These are phyloP conservation scores for Excoecaria cochinchinensis DNA, from an alignment of 345 rosid genomes.

Conservation along the genomic window DNA sequence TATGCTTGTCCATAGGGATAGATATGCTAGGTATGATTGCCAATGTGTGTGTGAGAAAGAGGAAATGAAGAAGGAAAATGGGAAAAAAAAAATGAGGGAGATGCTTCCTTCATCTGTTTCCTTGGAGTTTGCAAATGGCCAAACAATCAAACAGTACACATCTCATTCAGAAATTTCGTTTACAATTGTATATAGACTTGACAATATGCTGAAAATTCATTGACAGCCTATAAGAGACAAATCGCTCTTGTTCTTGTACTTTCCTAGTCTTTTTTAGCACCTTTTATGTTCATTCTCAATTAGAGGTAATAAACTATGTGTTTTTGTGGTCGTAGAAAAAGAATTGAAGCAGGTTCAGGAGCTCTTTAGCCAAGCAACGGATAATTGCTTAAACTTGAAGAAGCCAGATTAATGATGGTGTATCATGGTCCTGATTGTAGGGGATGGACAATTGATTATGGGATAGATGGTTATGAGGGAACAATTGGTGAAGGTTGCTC, in stretches of 20 bases:
- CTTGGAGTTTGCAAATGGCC: too few species aligned
- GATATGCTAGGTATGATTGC: not conserved
- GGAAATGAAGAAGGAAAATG: not conserved
- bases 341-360: constrained; percentile 83
- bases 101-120: not conserved
- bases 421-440: not conserved
- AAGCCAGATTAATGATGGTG: constrained; percentile 40
- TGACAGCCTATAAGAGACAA: not conserved
- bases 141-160: not conserved
- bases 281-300: not conserved
- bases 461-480: not conserved
- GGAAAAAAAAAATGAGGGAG: not conserved
- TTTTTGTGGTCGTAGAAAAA: constrained; percentile 52
- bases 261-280: not conserved
- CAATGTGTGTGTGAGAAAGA: not conserved
- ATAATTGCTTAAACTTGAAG: constrained; percentile 83
- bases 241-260: not conserved
- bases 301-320: not conserved
- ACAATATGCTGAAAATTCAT: not conserved
- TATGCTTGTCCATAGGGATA: not conserved
- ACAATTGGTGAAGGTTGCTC: not conserved
- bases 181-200: not conserved
- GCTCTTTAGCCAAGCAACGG: constrained; percentile 75
- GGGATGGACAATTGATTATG: not conserved
- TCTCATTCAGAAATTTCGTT: not conserved